Conservation (phyloP, 2,329 filamentous ascomycete species). For the Microsporum ferrugineum region DNA sequence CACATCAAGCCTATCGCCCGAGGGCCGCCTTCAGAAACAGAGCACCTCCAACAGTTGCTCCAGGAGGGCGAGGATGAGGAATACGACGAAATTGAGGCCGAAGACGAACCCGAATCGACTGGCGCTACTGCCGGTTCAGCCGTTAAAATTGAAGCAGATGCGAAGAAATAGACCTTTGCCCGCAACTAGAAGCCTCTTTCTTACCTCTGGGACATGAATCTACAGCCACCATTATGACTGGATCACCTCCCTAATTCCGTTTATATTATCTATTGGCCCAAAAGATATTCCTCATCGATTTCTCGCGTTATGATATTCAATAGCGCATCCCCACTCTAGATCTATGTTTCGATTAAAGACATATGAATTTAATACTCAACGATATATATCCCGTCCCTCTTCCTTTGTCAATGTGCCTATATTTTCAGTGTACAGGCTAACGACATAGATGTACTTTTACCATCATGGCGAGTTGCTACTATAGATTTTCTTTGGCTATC, state of each 20-base stretch:
- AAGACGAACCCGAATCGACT: constrained; percentile 2
- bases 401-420: not conserved
- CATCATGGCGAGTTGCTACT: not conserved
- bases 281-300: not conserved
- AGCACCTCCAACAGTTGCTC: constrained; percentile 39
- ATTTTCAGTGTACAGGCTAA: not conserved
- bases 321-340: not conserved
- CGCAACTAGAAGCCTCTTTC: not conserved
- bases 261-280: not conserved
- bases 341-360: not conserved
- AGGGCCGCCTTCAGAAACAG: constrained; percentile 36
- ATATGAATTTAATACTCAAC: not conserved
- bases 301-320: not conserved
- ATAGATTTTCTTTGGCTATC: not conserved
- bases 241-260: not conserved
- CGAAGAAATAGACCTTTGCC: not conserved
- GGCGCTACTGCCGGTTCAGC: constrained; percentile 1
- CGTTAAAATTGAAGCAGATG: constrained; percentile 2
- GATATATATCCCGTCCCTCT: not conserved
- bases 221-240: not conserved
- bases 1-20: constrained; percentile 10
- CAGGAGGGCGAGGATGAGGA: constrained; percentile 27
- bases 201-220: not conserved
- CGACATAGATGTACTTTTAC: not conserved
- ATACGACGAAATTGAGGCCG: constrained; percentile 22